These are phyloP conservation scores for Pythium biforme DNA, from an alignment of 352 stramenopile species.

Conservation along the genomic window DNA sequence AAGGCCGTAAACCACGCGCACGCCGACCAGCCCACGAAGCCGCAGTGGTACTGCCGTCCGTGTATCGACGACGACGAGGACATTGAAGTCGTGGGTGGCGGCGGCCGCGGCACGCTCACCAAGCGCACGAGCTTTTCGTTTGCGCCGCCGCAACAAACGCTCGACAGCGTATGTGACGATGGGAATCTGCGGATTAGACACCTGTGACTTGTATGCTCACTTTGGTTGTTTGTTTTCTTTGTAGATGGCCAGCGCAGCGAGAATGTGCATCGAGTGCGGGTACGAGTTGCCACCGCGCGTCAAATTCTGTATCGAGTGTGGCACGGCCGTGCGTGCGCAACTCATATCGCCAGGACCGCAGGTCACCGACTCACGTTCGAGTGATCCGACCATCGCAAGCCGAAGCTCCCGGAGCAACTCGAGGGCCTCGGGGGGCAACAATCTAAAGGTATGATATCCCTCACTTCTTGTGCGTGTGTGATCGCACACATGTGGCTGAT, in stretches of 20 bases:
- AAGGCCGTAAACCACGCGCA: conserved; percentile 72
- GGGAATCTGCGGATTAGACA: background rate
- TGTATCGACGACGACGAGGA: conserved; percentile 68
- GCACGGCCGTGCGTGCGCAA: conserved; percentile 58
- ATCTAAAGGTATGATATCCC: conserved; percentile 38
- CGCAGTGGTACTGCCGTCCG: conserved; percentile 77
- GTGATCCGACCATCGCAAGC: conserved; percentile 21
- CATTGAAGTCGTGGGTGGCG: conserved; percentile 61
- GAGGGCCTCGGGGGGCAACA: conserved; percentile 39
- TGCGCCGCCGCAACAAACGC: conserved; percentile 32
- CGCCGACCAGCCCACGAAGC: conserved; percentile 41
- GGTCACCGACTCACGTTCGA: conserved; percentile 7
- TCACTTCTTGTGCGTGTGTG: background rate
- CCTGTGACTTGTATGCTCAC: background rate
- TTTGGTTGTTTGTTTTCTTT: background rate
- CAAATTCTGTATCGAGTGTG: conserved; percentile 88
- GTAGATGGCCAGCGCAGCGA: conserved; percentile 44
- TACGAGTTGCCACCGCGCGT: conserved; percentile 73
- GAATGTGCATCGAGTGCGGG: conserved; percentile 70
- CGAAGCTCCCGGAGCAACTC: conserved; percentile 41
- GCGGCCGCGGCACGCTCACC: conserved; percentile 37
- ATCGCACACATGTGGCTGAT: background rate
- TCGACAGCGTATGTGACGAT: conserved; percentile 15
- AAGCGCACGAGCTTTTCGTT: conserved; percentile 71
- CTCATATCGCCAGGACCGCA: conserved; percentile 42